phyloP scores from a whole-genome alignment of 2,329 filamentous ascomycete genomes.

The Blastomyces gilchristii region DNA sequence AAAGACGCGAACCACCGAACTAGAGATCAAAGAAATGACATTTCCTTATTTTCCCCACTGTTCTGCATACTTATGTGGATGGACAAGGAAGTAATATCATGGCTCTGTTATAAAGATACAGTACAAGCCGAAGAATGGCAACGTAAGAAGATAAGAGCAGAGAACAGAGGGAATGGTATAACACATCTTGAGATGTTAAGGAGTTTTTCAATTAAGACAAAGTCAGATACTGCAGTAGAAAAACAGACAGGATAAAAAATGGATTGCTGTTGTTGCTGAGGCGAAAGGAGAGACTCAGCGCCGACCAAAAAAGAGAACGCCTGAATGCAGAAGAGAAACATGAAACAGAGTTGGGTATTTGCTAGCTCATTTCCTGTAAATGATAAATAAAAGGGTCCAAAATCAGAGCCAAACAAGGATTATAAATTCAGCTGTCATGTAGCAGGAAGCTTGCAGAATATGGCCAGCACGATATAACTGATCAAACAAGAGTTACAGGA shows the following conservation, averaged over 20 bases:
- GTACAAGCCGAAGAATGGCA: neutral
- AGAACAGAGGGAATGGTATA: neutral
- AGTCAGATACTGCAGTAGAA: neutral
- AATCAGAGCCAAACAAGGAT: neutral
- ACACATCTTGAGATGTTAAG: neutral
- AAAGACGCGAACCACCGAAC: neutral
- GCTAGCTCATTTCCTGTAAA: neutral
- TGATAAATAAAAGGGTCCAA: neutral
- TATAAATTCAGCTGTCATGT: neutral
- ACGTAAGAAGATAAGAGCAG: neutral
- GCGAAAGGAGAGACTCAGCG: neutral
- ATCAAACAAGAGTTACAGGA: neutral
- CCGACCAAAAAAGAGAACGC: neutral
- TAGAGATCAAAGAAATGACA: neutral
- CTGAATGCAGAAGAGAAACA: neutral
- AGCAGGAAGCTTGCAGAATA: neutral
- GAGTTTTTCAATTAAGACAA: neutral
- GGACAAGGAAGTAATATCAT: neutral
- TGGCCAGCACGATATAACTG: neutral
- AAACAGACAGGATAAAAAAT: neutral
- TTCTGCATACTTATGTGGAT: neutral
- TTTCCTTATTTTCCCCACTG: neutral
- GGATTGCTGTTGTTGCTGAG: too few species aligned
- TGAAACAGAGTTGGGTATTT: neutral
- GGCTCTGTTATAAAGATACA: neutral